A percentile compares a stretch with the other conserved stretches of the same genome.
Conservation (phyloP, 2,329 filamentous ascomycete genomes). For the Sporothrix luriei region DNA sequence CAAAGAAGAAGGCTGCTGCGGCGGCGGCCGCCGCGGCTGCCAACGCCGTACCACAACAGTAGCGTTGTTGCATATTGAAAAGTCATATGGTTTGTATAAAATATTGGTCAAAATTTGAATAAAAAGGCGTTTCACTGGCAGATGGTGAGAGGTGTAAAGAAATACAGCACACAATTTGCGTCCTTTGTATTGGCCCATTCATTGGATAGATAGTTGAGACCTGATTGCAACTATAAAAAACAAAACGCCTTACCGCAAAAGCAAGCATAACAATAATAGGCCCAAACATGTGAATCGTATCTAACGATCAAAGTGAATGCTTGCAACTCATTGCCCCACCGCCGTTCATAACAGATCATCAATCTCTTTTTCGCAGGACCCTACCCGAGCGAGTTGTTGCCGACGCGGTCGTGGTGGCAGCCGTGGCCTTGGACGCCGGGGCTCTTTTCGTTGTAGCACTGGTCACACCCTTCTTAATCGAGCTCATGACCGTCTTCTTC, state of each 20-base stretch:
- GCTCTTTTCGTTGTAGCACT: slow-evolving; percentile 54
- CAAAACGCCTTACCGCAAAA: neutral
- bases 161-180: neutral
- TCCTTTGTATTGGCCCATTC: slow-evolving; percentile 2
- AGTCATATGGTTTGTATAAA: neutral
- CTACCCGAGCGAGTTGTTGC: slow-evolving; percentile 51
- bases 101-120: slow-evolving; percentile 8
- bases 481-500: slow-evolving; percentile 58
- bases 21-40: slow-evolving; percentile 33
- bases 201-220: neutral
- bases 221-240: neutral
- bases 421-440: slow-evolving; percentile 46
- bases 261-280: neutral
- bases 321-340: neutral
- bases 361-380: slow-evolving; percentile 59
- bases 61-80: neutral
- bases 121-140: slow-evolving; percentile 1
- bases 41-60: slow-evolving; percentile 14
- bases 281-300: neutral
- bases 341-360: slow-evolving; percentile 30
- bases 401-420: slow-evolving; percentile 37
- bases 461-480: slow-evolving; percentile 56
- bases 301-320: slow-evolving; percentile 14
- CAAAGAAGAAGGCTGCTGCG: slow-evolving; percentile 70
- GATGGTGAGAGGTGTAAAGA: neutral